Evolutionary conservation across 805 yeast genomes (phyloP), one percentile per base, ranked within the genome.

Genomic region (Schwanniomyces polymorphus): DNA sequence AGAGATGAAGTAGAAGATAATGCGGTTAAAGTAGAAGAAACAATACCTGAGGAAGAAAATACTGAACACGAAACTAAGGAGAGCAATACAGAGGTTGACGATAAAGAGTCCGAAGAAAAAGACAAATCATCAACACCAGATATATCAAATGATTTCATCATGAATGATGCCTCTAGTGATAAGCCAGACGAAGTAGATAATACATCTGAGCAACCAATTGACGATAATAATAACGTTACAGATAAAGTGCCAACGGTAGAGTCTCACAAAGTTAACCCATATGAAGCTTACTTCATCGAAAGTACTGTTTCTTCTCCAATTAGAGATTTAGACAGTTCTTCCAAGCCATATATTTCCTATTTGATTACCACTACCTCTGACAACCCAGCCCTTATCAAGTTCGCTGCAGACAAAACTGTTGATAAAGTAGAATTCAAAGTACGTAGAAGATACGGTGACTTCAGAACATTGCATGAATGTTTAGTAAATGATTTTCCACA

Each of bases 371-470:
- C 94, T 1, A 67, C 71, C 42, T 77, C 91, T 1, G 76, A 85
- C 59, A 78, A 81, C 56, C 87, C 91, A 1, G 75, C 75, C 4
- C 79, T 87, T 46, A 52, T 64, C 41, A 61, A 63, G 47, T 58
- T 72, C 29, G 50, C 63, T 17, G 48, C 58, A 2, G 56, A 50
- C 12, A 52, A 56, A 40, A 49, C 45, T 7, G 47, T 27, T 8
- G 45, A 48, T 7, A 51, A 45, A 9, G 50, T 68, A 1, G 64
- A 65, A n/a, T 74, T 80, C 45, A 67, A 69, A 21, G 84, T 86
- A 2, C 76, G 95, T 41, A 78, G 97, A 56, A 76, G 99, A 43
- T 92, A 88, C 65, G 87, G 92, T 5, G 98, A 94, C 65, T 89
- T 92, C 64, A 79, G 86, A 48, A 82, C 85, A 54, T 75, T 92